These are phyloP conservation scores for Kuraishia ogatae DNA, from an alignment of 805 yeast genomes.

Conservation along the genomic window DNA sequence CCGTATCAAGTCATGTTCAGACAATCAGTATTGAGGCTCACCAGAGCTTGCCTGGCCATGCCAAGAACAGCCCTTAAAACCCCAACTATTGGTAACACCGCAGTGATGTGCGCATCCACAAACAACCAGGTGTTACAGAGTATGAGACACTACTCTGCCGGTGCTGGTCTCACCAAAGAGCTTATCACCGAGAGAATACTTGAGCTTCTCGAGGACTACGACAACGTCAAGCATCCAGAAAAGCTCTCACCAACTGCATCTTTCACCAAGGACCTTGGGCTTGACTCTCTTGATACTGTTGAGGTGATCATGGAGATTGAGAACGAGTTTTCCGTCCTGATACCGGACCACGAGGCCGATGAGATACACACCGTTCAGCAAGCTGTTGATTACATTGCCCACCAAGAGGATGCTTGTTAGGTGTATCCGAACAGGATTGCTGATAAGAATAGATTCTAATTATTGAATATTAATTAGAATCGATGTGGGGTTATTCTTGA, in stretches of 20 bases:
- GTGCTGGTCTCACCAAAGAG: constrained; percentile 3
- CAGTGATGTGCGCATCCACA: background rate
- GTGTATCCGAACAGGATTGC: background rate
- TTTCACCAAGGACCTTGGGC: constrained; percentile 57
- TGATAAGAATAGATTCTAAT: too few relatives aligned
- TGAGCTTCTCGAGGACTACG: constrained; percentile 58
- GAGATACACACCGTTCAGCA: constrained; percentile 90
- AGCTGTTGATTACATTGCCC: constrained; percentile 79
- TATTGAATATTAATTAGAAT: too few relatives aligned
- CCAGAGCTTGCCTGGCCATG: background rate
- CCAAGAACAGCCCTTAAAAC: background rate
- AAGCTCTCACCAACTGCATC: constrained; percentile 33
- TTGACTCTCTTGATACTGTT: constrained; percentile 65
- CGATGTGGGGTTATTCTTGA: background rate
- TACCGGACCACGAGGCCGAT: constrained; percentile 88
- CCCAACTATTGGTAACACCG: background rate
- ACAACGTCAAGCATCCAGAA: constrained; percentile 34
- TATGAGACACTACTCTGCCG: constrained; percentile 1
- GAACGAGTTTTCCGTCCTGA: constrained; percentile 68
- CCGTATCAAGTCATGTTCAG: background rate
- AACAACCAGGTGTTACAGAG: background rate
- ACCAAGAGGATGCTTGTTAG: constrained; percentile 43
- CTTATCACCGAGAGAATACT: constrained; percentile 48
- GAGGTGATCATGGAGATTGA: constrained; percentile 70
- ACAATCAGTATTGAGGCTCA: background rate